Base-by-base conservation (phyloP, 2,329 filamentous ascomycete species). In the Teratosphaeria viscida region DNA sequence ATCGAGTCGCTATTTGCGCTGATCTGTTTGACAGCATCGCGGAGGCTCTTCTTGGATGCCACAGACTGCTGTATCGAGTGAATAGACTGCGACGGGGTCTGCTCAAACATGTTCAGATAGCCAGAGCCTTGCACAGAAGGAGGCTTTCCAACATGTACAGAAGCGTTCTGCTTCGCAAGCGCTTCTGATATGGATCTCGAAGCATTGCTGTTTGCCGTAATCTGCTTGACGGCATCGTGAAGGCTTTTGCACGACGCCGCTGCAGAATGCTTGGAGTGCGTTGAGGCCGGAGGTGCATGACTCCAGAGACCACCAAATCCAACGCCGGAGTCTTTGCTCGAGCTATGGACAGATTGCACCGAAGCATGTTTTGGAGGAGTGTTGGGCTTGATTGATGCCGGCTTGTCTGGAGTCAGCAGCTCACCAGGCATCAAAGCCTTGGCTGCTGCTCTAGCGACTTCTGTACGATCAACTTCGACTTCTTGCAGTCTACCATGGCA, bases 391-490 rank as follows among this genome's bases (percentile, higher is more conserved):
- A 54, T 16, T 12, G 35, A 27, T 2, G 43, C 23, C n/a, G 8
- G 14, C 7, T 52, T 56, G 26, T 56, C 54, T 11, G 60, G 8
- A 10, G 27, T 55, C 3, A 60, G 60, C 4, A 67, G 61, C 14
- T 63, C 66, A 35, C 66, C 67, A 43, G 64, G 66, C 65, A 70
- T 67, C n/a, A 67, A 14, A 1, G 56, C 61, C 35, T 63, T 58
- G 10, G 59, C 60, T 34, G 60, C 60, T 56, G 59, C 53, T 34
- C 37, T 56, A 14, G 57, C 60, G 32, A 57, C 35, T 43, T 12
- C 11, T 32, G n/a, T 19, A 27, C 37, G 16, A 2, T 35, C 16
- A 19, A 12, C 12, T 8, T 39, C 35, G 14, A 29, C 55, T 43
- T 57, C 19, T 14, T 32, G 32, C 8, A 32, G 32, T 14, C n/a